Base-by-base conservation (phyloP, 306 rosid species). In the Dryas octopetala region DNA sequence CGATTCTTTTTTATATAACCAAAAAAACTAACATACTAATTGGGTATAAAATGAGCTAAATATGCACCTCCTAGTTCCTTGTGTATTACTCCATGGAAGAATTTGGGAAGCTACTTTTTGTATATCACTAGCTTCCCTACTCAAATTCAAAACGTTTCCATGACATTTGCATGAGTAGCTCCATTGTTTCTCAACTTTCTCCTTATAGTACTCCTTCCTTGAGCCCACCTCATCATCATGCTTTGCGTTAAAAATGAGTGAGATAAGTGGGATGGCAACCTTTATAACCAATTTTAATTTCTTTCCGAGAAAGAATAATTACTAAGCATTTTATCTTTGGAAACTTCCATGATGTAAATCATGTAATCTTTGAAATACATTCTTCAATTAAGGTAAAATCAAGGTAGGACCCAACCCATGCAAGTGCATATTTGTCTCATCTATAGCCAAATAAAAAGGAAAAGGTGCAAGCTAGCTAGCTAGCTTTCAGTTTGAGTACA, bases 181-280 rank as follows among this genome's bases (percentile, higher is more conserved):
- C 19, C 9, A 23, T 40, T 11, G 40, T 72, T 46, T 48, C 62
- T 53, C 53, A 23, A 23, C 74, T 53, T 55, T 15, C 38, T 40
- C 49, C 62, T 70, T 17, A 52, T 1, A 52, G 7, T 52, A 5
- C 3, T 53, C 58, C 5, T 38, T 62, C 38, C 46, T 63, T 41
- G 49, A 63, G 28, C 68, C 16, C 48, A 41, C 48, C 49, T 8
- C 68, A 14, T 32, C 38, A 32, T 32, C 38, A 41, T 16, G 17
- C 68, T 28, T 73, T 59, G 76, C 68, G 58, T 73, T 64, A 32
- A 60, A 60, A 41, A 60, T 32, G 58, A 60, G 76, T 73, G 13
- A 44, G 68, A 26, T 26, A 28, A 7, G 68, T 73, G 68, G 58
- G 59, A n/a, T 28, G 76, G 10, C 52, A 61, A 72, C 76, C 76